phyloP scores from a whole-genome alignment of 345 rosid species.

The Eucalyptus pumila region DNA sequence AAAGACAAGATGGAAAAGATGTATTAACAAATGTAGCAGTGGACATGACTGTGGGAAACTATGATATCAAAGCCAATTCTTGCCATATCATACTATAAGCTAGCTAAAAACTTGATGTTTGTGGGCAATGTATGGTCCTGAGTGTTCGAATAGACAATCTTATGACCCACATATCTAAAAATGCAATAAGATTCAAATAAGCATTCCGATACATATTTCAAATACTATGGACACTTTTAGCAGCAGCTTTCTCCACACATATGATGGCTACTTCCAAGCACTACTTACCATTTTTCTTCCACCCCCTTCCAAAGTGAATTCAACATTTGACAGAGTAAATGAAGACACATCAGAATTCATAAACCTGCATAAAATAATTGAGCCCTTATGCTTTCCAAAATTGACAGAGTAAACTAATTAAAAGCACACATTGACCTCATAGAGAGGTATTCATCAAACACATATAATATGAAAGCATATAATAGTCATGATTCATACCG shows the following conservation, averaged over 20 bases:
- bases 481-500: conserved; percentile 12
- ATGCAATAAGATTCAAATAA: background rate
- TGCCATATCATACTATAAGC: background rate
- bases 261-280: background rate
- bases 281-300: conserved; percentile 58
- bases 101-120: background rate
- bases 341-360: conserved; percentile 23
- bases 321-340: conserved; percentile 59
- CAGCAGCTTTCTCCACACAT: background rate
- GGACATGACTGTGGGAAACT: background rate
- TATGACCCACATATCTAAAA: background rate
- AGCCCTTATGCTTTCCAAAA: background rate
- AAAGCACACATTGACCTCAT: background rate
- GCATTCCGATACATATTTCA: background rate
- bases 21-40: background rate
- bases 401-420: background rate
- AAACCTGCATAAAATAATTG: conserved; percentile 32
- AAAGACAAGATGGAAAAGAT: background rate
- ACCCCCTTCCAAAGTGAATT: conserved; percentile 50
- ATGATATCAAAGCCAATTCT: background rate
- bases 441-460: background rate
- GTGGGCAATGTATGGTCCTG: background rate
- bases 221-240: background rate
- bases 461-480: background rate
- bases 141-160: background rate